Evolutionary conservation across 805 yeast species (phyloP).

Genomic region (Spathaspora arborariae): DNA sequence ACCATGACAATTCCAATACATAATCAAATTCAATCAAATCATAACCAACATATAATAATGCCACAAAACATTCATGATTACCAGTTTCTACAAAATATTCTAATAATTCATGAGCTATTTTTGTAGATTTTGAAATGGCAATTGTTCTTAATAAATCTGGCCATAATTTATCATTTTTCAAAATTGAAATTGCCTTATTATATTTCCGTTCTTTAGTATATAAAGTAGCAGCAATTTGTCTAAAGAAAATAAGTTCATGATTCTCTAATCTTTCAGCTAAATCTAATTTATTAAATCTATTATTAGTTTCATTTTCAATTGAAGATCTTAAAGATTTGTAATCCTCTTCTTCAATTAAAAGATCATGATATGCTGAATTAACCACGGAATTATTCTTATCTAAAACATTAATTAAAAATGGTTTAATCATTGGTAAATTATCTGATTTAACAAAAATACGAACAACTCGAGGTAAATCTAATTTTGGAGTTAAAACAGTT

Average conservation of each 20-base stretch:
- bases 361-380: slow-evolving; percentile 91
- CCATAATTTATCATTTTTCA: slow-evolving; percentile 93
- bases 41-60: slow-evolving; percentile 82
- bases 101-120: slow-evolving; percentile 84
- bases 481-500: slow-evolving; percentile 78
- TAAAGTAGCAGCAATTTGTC: slow-evolving; percentile 92
- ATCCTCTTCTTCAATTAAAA: slow-evolving; percentile 95
- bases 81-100: slow-evolving; percentile 95
- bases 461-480: slow-evolving; percentile 92
- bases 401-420: slow-evolving; percentile 88
- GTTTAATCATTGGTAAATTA: slow-evolving; percentile 92
- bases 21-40: slow-evolving; percentile 75
- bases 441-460: slow-evolving; percentile 93
- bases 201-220: slow-evolving; percentile 94
- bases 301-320: slow-evolving; percentile 73
- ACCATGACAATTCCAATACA: slow-evolving; percentile 88
- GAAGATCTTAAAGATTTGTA: slow-evolving; percentile 83
- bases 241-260: slow-evolving; percentile 86
- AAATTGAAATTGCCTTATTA: slow-evolving; percentile 80
- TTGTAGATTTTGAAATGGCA: slow-evolving; percentile 69
- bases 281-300: slow-evolving; percentile 87
- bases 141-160: slow-evolving; percentile 92
- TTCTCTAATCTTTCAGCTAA: slow-evolving; percentile 90
- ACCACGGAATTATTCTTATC: slow-evolving; percentile 88
- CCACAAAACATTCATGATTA: slow-evolving; percentile 91